Conservation (phyloP, 2,329 filamentous ascomycete genomes). For the Colletotrichum magnum region DNA sequence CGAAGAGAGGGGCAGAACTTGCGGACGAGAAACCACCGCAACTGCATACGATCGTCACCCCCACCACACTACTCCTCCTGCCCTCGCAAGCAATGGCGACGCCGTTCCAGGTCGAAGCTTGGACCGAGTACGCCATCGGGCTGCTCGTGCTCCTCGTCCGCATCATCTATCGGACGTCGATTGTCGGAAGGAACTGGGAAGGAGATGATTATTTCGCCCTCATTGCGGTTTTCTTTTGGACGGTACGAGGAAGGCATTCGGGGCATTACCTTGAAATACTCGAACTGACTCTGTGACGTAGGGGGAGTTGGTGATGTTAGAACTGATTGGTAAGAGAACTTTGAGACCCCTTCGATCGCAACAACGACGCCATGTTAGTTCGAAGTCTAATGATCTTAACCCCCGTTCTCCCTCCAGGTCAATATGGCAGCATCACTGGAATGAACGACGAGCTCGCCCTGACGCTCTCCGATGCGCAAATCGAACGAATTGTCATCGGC, state of each 20-base stretch:
- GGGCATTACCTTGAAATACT: not conserved
- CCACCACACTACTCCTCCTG: constrained; percentile 21
- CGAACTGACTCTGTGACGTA: constrained; percentile 3
- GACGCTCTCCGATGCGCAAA: constrained; percentile 34
- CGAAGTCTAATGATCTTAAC: constrained; percentile 3
- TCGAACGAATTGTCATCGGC: constrained; percentile 41
- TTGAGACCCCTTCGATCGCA: not conserved
- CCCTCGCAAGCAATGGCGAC: constrained; percentile 49
- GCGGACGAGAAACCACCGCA: constrained; percentile 37
- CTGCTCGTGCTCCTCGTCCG: constrained; percentile 54
- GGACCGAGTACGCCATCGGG: constrained; percentile 59
- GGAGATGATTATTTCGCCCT: constrained; percentile 60
- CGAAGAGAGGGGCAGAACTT: constrained; percentile 20
- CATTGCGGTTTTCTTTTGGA: constrained; percentile 54
- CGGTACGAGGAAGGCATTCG: constrained; percentile 44
- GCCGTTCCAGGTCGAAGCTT: constrained; percentile 60
- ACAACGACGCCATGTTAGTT: not conserved
- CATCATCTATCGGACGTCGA: constrained; percentile 54
- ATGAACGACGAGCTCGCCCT: constrained; percentile 43
- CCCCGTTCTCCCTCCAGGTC: constrained; percentile 43
- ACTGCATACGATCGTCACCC: constrained; percentile 23
- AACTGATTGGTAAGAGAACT: constrained; percentile 24
- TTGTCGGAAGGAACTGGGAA: constrained; percentile 56
- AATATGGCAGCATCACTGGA: constrained; percentile 44
- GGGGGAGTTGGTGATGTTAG: constrained; percentile 28